These are phyloP conservation scores for Phytophthora palmivora DNA, from an alignment of 352 stramenopile species.

Conservation along the genomic window DNA sequence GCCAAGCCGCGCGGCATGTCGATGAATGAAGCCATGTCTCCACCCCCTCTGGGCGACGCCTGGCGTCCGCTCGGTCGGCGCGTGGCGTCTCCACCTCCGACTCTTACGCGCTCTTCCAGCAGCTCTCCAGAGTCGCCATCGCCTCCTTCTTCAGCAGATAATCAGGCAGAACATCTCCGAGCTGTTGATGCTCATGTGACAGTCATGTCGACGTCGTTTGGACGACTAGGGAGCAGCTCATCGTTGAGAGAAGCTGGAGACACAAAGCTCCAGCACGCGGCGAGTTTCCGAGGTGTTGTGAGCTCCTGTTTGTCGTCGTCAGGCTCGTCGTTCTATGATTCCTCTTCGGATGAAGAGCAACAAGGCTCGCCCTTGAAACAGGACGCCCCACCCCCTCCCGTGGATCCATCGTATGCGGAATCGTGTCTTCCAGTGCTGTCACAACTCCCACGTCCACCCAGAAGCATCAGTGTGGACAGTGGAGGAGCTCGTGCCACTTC, in stretches of 20 bases:
- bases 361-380: conserved; percentile 31
- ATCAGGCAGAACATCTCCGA: conserved; percentile 34
- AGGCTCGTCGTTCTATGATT: conserved; percentile 62
- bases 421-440: conserved; percentile 56
- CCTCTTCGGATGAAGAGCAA: conserved; percentile 52
- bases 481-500: conserved; percentile 27
- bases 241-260: conserved; percentile 17
- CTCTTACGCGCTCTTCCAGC: conserved; percentile 27
- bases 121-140: conserved; percentile 26
- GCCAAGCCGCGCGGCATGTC: conserved; percentile 54
- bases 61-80: conserved; percentile 65
- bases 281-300: conserved; percentile 56
- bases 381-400: conserved; percentile 18
- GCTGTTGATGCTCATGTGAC: conserved; percentile 20
- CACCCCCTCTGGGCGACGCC: conserved; percentile 30
- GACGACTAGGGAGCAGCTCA: conserved; percentile 36
- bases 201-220: conserved; percentile 38
- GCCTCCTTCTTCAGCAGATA: conserved; percentile 27
- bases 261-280: conserved; percentile 33
- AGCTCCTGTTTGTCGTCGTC: conserved; percentile 60
- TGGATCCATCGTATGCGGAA: conserved; percentile 58
- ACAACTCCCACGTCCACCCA: conserved; percentile 44
- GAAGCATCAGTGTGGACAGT: conserved; percentile 58
- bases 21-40: conserved; percentile 46
- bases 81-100: conserved; percentile 37